These are phyloP conservation scores for Graphiopsis chlorocephala DNA, from an alignment of 2,329 filamentous ascomycete genomes.

Conservation along the genomic window DNA sequence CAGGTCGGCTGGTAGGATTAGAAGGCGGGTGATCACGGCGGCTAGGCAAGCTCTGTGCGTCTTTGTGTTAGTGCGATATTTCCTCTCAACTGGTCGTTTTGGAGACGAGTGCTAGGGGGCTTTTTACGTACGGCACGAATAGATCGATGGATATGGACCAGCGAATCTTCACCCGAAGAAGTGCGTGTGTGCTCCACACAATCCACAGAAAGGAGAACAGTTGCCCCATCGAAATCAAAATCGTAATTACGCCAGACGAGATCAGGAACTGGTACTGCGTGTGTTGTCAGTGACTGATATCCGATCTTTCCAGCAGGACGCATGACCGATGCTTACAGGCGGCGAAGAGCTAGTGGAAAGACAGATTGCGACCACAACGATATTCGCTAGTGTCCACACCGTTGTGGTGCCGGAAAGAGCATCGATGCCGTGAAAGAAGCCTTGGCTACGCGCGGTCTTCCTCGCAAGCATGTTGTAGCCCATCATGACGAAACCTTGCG, in stretches of 20 bases:
- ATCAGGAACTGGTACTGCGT: neutral
- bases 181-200: slow-evolving; percentile 12
- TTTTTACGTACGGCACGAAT: slow-evolving; percentile 16
- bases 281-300: neutral
- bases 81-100: neutral
- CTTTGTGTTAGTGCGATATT: neutral
- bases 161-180: neutral
- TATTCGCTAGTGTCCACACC: slow-evolving; percentile 6
- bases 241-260: neutral
- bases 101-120: neutral
- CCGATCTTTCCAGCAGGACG: neutral
- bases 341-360: neutral
- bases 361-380: neutral
- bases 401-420: slow-evolving; percentile 1
- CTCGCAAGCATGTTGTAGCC: slow-evolving; percentile 16
- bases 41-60: neutral
- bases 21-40: slow-evolving; percentile 18
- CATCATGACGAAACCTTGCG: slow-evolving; percentile 8
- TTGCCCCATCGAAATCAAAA: neutral
- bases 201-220: slow-evolving; percentile 15
- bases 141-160: slow-evolving; percentile 15
- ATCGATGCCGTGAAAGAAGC: slow-evolving; percentile 1
- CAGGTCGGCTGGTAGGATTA: slow-evolving; percentile 87
- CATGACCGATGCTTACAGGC: neutral
- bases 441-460: slow-evolving; percentile 10